Base-by-base conservation (phyloP, 2,329 filamentous ascomycete species). In the Trichoderma guizhouense region DNA sequence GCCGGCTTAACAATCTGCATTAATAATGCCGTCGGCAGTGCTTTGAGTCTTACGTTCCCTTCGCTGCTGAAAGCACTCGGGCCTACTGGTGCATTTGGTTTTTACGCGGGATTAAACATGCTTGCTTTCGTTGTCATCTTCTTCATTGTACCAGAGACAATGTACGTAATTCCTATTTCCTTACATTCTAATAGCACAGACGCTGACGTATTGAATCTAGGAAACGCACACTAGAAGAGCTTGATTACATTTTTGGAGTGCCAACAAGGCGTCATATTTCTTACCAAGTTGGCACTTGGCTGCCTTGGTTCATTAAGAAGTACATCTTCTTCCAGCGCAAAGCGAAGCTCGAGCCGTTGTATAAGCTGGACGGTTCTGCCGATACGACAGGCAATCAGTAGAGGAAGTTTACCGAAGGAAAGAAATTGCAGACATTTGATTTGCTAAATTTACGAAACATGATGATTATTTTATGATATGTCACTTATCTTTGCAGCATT, bases 91-190 rank as follows among this genome's bases (percentile, higher is more conserved):
- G 86, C 88, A 2, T 91, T 91, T 75, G 85, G 87, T 3, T 89
- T 91, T 77, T 91, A 91, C 72, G 85, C 80, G 15, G 88, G 81
- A 0, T 80, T 92, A 8, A 92, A 92, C 74, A 74, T 90, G 5
- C 76, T 88, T 2, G 90, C 89, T 0, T 83, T 91, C 18, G 72
- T 88, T 28, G 87, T 92, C 83, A 91, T 92, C 74, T 91, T 90
- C 82, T 81, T 91, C 53, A 88, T 86, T 77, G 80, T 89, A 0
- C 87, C 86, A 1, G 87, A 88, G 77, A 88, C 86, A 5, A 88
- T 87, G 79, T 78, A 72, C 47, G 55, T 67, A 32, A 32, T 24
- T 21, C 14, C 1, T 26, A 5, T 14, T 5, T 60, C 11, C 14
- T 12, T 11, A 7, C 14, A 34, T 15, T 3, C n/a, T 7, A 57